Percentiles rank a stretch among this genome's conserved stretches.
phyloP scores from a whole-genome alignment of 306 rosid genomes.

The Prunus padus region DNA sequence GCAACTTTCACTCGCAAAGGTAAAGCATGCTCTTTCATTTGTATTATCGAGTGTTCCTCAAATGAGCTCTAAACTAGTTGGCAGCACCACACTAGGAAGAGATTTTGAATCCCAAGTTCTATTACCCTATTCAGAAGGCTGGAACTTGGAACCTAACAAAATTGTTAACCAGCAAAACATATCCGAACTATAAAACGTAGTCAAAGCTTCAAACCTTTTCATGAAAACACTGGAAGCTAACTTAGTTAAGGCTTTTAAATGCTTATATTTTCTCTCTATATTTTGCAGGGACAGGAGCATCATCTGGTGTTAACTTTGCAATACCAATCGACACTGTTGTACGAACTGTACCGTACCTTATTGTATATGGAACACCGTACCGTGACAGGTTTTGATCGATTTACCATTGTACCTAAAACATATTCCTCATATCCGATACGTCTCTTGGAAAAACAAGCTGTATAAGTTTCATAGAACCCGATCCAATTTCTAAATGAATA shows the following conservation, averaged over 20 bases:
- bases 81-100: no score
- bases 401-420: neutral
- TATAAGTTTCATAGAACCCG: neutral
- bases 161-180: no score
- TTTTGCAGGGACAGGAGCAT: conserved; percentile 71
- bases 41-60: no score
- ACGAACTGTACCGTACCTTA: conserved; percentile 76
- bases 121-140: neutral
- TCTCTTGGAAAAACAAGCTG: neutral
- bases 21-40: conserved; percentile 24
- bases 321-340: conserved; percentile 77
- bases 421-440: neutral
- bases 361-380: conserved; percentile 87
- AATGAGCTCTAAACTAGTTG: no score
- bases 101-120: no score
- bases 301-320: conserved; percentile 96
- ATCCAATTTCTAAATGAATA: neutral
- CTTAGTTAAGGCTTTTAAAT: conserved; percentile 1
- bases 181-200: no score
- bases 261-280: conserved; percentile 7
- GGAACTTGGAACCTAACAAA: neutral
- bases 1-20: conserved; percentile 92
- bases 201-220: no score
- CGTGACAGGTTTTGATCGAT: conserved; percentile 60
- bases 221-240: no score